Conservation (phyloP, 139 green algal genomes). For the Chlorella sp. region DNA sequence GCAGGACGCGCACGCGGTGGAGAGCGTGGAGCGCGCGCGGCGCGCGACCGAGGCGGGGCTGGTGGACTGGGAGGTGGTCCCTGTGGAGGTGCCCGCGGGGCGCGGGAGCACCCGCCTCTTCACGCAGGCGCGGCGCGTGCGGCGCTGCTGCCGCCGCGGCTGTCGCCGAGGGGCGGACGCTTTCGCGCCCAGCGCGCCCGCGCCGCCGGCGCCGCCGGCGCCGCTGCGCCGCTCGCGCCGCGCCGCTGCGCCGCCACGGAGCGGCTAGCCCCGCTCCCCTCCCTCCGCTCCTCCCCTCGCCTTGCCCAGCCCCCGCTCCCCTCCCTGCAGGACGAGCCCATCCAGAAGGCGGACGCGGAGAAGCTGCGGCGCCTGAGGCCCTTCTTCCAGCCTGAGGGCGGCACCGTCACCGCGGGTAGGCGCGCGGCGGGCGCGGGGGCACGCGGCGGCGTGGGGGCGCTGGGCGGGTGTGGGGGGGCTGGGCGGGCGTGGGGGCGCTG, state of each 20-base stretch:
- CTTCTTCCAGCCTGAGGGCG: conserved; percentile 66
- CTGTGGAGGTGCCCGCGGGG: conserved; percentile 45
- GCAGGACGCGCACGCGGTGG: conserved; percentile 75
- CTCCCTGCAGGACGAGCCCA: conserved; percentile 59
- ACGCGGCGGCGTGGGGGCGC: too few species aligned
- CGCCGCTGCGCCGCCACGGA: too few species aligned
- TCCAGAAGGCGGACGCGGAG: conserved; percentile 66
- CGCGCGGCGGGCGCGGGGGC: too few species aligned
- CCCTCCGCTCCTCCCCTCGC: neutral
- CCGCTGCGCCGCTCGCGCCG: too few species aligned
- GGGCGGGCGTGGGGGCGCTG: too few species aligned
- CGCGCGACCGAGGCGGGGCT: conserved; percentile 43
- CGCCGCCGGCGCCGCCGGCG: too few species aligned
- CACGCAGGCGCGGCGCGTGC: conserved; percentile 11
- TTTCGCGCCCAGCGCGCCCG: too few species aligned
- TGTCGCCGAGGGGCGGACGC: too few species aligned
- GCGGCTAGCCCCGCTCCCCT: too few species aligned
- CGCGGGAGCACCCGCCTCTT: neutral
- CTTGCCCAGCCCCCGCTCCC: too few species aligned
- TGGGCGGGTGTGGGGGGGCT: too few species aligned
- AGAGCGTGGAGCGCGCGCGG: conserved; percentile 55
- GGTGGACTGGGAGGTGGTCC: conserved; percentile 64
- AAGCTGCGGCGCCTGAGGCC: conserved; percentile 80
- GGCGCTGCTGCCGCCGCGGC: neutral
- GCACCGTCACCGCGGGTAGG: conserved; percentile 54